Evolutionary conservation across 768 basidiomycete genomes (phyloP).

Genomic region (Cystofilobasidium capitatum): DNA sequence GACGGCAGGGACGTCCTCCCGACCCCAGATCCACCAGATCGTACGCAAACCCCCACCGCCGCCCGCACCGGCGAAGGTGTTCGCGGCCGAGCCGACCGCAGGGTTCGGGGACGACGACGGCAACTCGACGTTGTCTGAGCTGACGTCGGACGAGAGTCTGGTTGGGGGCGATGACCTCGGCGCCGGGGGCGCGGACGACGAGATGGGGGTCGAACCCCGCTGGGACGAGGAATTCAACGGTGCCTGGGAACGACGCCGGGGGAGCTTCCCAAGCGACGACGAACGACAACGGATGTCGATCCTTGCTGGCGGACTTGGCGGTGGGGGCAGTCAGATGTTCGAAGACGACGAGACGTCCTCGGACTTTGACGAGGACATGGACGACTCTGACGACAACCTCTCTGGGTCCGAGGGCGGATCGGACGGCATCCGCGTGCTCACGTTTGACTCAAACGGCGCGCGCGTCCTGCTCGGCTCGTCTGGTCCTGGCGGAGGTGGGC

Average conservation of each 20-base stretch:
- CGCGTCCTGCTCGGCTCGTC: neutral
- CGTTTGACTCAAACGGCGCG: slow-evolving; percentile 21
- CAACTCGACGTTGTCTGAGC: slow-evolving; percentile 6
- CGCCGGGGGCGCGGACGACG: neutral
- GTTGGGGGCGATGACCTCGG: too few species aligned
- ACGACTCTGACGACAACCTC: neutral
- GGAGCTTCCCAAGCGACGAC: slow-evolving; percentile 3
- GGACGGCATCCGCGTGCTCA: slow-evolving; percentile 10
- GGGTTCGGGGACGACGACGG: slow-evolving; percentile 9
- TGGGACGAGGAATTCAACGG: slow-evolving; percentile 9
- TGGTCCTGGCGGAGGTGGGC: neutral
- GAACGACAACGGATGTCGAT: too few species aligned
- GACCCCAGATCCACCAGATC: slow-evolving; percentile 19
- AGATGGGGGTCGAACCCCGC: neutral
- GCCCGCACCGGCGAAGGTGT: neutral
- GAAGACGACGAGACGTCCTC: neutral
- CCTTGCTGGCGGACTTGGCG: too few species aligned
- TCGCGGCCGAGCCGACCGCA: neutral
- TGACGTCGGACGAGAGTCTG: neutral
- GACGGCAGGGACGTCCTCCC: slow-evolving; percentile 20
- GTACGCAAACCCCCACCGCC: slow-evolving; percentile 6
- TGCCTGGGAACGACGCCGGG: neutral
- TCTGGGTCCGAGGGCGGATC: neutral
- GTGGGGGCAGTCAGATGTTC: neutral
- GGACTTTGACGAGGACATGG: neutral